Conservation (phyloP, 1,284 basidiomycete species). For the Ganoderma boninense region DNA sequence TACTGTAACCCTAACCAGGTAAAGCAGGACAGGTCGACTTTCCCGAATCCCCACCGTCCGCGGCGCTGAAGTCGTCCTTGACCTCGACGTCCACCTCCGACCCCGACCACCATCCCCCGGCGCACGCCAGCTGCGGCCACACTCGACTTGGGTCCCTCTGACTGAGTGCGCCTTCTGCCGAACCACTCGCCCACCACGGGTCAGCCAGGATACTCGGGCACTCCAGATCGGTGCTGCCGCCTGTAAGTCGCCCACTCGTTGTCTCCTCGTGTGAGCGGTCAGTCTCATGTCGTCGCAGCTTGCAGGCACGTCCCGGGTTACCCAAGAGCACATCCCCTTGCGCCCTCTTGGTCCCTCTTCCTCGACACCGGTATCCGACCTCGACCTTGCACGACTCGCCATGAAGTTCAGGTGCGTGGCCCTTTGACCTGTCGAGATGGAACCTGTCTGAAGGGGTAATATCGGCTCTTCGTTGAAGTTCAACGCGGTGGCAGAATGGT, state of each 20-base stretch:
- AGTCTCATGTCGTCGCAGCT: slow-evolving; percentile 8
- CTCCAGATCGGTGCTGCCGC: too few species aligned
- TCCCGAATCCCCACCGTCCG: too few species aligned
- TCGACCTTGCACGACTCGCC: slow-evolving; percentile 26
- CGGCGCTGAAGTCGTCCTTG: too few species aligned
- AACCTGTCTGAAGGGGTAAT: neutral
- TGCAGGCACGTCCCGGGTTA: slow-evolving; percentile 25
- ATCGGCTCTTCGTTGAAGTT: slow-evolving; percentile 84
- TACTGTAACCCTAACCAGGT: too few species aligned
- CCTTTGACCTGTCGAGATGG: neutral
- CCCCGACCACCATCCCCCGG: neutral
- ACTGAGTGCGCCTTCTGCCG: neutral
- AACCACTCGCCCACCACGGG: neutral
- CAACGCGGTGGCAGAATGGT: slow-evolving; percentile 93
- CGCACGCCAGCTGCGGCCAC: neutral
- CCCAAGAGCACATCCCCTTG: slow-evolving; percentile 39
- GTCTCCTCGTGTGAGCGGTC: slow-evolving; percentile 8
- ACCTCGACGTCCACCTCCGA: neutral
- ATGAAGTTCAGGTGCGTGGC: slow-evolving; percentile 59
- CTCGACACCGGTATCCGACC: slow-evolving; percentile 7
- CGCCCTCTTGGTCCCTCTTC: slow-evolving; percentile 33
- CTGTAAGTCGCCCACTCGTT: neutral
- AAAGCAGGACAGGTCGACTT: too few species aligned
- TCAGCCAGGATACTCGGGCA: slow-evolving; percentile 40
- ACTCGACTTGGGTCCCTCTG: neutral